Base-by-base conservation (phyloP, 306 rosid species). In the Vigna hirtella region DNA sequence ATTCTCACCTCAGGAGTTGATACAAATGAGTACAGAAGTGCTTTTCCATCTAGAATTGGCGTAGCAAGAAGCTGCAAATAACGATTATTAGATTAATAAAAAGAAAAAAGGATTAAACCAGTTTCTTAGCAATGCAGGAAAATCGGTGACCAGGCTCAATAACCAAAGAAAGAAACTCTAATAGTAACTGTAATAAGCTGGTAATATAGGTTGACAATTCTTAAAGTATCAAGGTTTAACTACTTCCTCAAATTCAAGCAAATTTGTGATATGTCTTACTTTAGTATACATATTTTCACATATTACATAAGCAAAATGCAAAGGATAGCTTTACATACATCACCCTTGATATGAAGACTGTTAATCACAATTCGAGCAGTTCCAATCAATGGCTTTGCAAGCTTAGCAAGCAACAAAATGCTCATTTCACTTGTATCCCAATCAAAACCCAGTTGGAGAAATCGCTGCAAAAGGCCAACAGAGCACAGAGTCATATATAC, bases 341-440 rank as follows among this genome's bases (percentile, higher is more conserved):
- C 97, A 65, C 99, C 99, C 88, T 87, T 96, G 56, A 96, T 86
- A 84, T 96, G 99, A 77, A 96, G 92, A 83, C 91, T 93, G 79
- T 96, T 96, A 66, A 96, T 90, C 67, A 91, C 97, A 75, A 96
- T 91, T 84, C 99, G 89, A 49, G 98, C 98, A 58, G 99, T 93
- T 83, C 99, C 98, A 32, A 82, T 78, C 28, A 95, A 85, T 50
- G 98, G 98, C 83, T 81, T 92, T 30, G 90, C 94, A 79, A 96
- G 92, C 87, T 93, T 96, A 8, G 97, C 99, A 58, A 80, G 97
- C 84, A 96, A 48, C 85, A 96, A 73, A 85, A 93, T 87, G 73
- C 98, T 93, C 93, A 96, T 90, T 68, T 93, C 99, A 70, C 83
- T 85, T 78, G 99, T 90, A 79, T 96, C 96, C 99, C 99, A 96